Evolutionary conservation across 192 early-diverging fungal genomes (phyloP), one percentile per base, ranked within the genome.

Genomic region (Oehlia diaphana): DNA sequence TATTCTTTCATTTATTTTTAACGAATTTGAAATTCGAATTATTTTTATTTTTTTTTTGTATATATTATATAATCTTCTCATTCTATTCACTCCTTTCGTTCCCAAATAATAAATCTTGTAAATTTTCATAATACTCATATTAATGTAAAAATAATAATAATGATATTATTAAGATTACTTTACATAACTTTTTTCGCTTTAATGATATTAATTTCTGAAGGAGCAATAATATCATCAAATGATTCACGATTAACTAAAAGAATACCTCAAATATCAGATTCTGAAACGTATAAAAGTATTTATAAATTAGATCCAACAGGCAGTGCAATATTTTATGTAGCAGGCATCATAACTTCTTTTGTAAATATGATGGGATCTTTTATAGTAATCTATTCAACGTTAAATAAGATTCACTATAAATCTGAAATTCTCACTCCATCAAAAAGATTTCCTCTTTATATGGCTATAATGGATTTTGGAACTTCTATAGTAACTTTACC

Each of bases 391-490:
- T 47, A 21, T 23, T 50, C 39, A 23, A 37, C 78, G 12, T 49
- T 42, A 14, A 8, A n/a, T 61, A 79, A 73, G 8, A 5, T 10
- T 39, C 26, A 37, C 0, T 6, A 61, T 12, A 31, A 13, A 2
- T 31, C 42, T 8, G 66, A 68, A 26, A 9, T 2, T 19, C 70
- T 79, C 21, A 58, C 78, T 5, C 44, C 78, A 42, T 42, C 78
- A n/a, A 75, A 79, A 50, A 75, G 78, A 26, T 79, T 79, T 70
- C 78, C 78, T 37, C 16, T 79, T 16, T 79, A 79, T 62, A 79
- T 79, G 67, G 64, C 78, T 19, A 16, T 74, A 39, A 31, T 79
- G 16, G 78, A 79, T 53, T 44, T 58, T 50, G n/a, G 23, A 13
- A 69, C 49, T 4, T 39, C 70, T 23, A 10, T 79, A 2, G 21